These are phyloP conservation scores for Fragaria iinumae DNA, from an alignment of 306 rosid species.

Conservation along the genomic window DNA sequence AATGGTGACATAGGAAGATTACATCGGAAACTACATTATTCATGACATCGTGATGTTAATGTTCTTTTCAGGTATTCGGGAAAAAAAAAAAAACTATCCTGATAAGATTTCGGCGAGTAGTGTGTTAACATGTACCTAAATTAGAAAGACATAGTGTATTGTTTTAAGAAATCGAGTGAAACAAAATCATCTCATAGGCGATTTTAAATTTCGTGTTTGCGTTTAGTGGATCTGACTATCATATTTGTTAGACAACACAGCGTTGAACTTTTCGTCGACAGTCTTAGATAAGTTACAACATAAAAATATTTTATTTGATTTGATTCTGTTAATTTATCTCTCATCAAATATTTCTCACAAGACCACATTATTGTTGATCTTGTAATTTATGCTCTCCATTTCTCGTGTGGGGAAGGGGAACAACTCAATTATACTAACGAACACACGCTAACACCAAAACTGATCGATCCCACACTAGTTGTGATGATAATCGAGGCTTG, in stretches of 20 bases:
- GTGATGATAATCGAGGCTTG: background rate
- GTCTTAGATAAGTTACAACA: background rate
- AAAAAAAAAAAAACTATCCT: too few species aligned
- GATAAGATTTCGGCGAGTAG: too few species aligned
- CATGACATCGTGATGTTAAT: background rate
- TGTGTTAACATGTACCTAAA: too few species aligned
- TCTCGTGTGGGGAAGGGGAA: background rate
- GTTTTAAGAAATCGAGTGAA: too few species aligned
- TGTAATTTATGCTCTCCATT: background rate
- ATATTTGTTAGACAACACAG: too few species aligned
- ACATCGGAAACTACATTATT: background rate
- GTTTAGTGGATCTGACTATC: too few species aligned
- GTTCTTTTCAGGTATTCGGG: background rate
- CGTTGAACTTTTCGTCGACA: too few species aligned
- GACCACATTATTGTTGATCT: background rate
- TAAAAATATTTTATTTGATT: fast-evolving
- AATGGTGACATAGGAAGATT: background rate
- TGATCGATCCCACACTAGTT: background rate
- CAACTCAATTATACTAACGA: background rate
- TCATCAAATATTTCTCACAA: background rate
- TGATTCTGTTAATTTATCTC: fast-evolving
- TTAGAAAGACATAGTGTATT: too few species aligned
- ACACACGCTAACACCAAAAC: background rate
- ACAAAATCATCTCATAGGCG: too few species aligned
- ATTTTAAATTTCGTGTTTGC: too few species aligned